Conservation (phyloP, 495 filamentous ascomycete species). For the Neurospora sp. region DNA sequence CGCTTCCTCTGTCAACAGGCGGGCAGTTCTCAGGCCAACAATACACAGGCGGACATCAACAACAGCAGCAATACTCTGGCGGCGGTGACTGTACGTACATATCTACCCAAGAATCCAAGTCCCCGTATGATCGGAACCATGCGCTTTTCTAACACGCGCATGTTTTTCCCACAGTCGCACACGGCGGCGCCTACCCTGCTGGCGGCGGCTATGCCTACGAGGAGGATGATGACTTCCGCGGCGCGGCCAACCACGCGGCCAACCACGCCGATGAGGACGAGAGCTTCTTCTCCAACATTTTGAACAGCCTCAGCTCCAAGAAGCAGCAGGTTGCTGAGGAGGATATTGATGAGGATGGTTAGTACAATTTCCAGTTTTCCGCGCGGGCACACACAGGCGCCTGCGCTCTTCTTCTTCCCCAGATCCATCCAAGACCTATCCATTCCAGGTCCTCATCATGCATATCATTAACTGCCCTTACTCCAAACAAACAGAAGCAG, state of each 20-base stretch:
- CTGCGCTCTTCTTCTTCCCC: neutral
- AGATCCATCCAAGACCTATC: neutral
- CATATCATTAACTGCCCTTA: neutral
- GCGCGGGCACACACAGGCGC: too few relatives aligned
- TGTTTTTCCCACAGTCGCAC: slow-evolving; percentile 16
- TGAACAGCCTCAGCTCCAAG: slow-evolving; percentile 39
- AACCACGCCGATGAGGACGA: slow-evolving; percentile 41
- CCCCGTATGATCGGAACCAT: neutral
- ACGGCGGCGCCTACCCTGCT: slow-evolving; percentile 28
- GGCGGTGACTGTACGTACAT: slow-evolving; percentile 4
- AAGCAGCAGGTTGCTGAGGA: slow-evolving; percentile 39
- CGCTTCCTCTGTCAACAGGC: neutral
- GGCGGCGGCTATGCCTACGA: slow-evolving; percentile 25
- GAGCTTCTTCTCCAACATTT: slow-evolving; percentile 41
- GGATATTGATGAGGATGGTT: slow-evolving; percentile 50
- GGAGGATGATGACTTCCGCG: slow-evolving; percentile 37
- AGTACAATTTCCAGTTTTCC: neutral
- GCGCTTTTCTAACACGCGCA: neutral
- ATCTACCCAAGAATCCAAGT: neutral
- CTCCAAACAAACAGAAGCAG: slow-evolving; percentile 27
- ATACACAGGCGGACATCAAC: neutral
- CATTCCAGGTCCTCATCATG: neutral
- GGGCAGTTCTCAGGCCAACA: neutral
- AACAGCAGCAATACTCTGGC: neutral
- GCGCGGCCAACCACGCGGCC: slow-evolving; percentile 41